phyloP scores from a whole-genome alignment of 106 monocot species.

The Apostasia shenzhenica region DNA sequence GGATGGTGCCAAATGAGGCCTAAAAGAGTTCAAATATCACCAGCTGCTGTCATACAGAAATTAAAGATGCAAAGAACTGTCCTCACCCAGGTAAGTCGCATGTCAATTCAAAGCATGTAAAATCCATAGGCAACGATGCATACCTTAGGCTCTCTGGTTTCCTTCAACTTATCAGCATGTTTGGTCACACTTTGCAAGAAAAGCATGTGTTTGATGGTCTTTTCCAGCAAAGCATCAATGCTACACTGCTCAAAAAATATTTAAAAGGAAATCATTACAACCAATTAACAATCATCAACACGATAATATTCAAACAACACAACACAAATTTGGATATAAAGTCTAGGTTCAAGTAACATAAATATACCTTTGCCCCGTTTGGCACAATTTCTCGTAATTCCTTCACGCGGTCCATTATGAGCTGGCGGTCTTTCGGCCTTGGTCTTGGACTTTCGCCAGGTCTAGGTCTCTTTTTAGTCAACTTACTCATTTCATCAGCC shows the following conservation, averaged over 20 bases:
- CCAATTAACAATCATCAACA: too few relatives aligned
- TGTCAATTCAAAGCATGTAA: background rate
- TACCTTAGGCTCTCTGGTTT: conserved; percentile 73
- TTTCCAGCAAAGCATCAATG: conserved; percentile 83
- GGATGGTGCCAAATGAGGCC: too few relatives aligned
- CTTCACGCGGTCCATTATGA: conserved; percentile 94
- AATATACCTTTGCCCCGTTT: conserved; percentile 83
- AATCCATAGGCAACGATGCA: background rate
- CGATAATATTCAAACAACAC: too few relatives aligned
- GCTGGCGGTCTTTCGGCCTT: conserved; percentile 89
- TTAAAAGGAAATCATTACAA: too few relatives aligned
- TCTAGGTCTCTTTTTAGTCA: conserved; percentile 55
- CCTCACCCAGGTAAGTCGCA: background rate
- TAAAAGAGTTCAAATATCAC: too few relatives aligned
- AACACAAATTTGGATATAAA: too few relatives aligned
- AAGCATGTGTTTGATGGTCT: conserved; percentile 92
- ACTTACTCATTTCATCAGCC: conserved; percentile 43
- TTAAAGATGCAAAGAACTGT: too few relatives aligned
- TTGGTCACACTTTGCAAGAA: conserved; percentile 89
- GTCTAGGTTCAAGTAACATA: background rate
- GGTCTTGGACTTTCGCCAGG: conserved; percentile 81
- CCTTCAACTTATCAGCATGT: conserved; percentile 75
- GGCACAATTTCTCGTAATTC: conserved; percentile 94
- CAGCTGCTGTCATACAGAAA: too few relatives aligned
- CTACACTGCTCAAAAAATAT: conserved; percentile 45